Evolutionary conservation across 768 basidiomycete genomes (phyloP), one percentile per base, ranked within the genome.

Genomic region (Russula compacta): DNA sequence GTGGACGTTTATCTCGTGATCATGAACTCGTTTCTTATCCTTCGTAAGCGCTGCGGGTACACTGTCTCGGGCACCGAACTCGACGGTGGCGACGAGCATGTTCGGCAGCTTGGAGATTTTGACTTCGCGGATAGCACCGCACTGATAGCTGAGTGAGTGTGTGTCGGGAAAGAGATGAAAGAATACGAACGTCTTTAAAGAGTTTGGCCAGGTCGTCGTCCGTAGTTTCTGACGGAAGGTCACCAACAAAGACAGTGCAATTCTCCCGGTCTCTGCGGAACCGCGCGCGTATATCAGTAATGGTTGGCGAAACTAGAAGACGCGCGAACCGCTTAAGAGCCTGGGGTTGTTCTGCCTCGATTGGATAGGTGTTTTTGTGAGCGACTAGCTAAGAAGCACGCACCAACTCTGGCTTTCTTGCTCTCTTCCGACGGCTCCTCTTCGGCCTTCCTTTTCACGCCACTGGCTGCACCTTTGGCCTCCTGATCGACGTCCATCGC

Each of bases 21-120:
- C 86, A 49, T 80, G 78, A 39, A 98, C 68, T 52, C 85, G 83
- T 71, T 95, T 97, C 74, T 95, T 97, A 74, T 99, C 95, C 70
- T 92, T 95, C 0, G 94, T 95, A 42, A 95, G 77, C 2, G 92
- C 97, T 0, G 83, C 83, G 9, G 92, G 92, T 2, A 98, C 80
- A 60, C 81, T 82, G 15, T 92, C 91, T 86, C 92, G 76, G 33
- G 83, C 78, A 60, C 76, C 77, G 70, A 99, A 98, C 71, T 99
- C 97, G 24, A 98, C 85, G 17, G 91, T 90, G 0, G 92, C 95
- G 0, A 93, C 87, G 4, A 84, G 66, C 1, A 79, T 71, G 48
- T 79, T 77, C 2, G 78, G 75, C 50, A 92, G 72, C 42, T 78
- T 69, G 1, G 85, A 87, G 56, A 95, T 77, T 65, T 91, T 94